Percentiles rank a stretch among this genome's conserved stretches.
These are phyloP conservation scores for Rhizopogon sp. DNA, from an alignment of 768 basidiomycete species.

Conservation along the genomic window DNA sequence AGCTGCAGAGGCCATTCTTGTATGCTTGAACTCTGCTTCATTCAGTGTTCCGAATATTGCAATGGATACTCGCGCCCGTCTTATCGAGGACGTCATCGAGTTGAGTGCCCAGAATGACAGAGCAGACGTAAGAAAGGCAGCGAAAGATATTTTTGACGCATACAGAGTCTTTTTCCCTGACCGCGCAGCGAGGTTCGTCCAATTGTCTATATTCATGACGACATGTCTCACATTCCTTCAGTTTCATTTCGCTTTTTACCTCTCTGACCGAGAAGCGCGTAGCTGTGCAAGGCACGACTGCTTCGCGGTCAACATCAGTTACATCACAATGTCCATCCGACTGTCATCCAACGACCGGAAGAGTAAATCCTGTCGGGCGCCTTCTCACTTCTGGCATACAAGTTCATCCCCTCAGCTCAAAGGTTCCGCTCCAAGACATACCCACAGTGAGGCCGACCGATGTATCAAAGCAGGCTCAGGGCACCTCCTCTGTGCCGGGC, in stretches of 20 bases:
- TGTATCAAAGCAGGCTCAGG: not conserved
- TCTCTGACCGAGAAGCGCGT: conserved; percentile 77
- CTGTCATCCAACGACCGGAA: not conserved
- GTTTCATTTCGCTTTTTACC: conserved; percentile 69
- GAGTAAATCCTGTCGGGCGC: too few relatives aligned
- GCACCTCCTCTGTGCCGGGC: not conserved
- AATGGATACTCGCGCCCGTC: conserved; percentile 55
- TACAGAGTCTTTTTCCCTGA: conserved; percentile 67
- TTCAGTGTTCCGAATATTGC: conserved; percentile 79
- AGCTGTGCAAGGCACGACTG: conserved; percentile 33
- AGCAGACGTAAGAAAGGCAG: conserved; percentile 67
- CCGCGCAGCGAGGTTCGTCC: conserved; percentile 58
- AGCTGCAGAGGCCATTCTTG: conserved; percentile 60
- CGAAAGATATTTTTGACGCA: conserved; percentile 67
- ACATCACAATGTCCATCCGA: not conserved
- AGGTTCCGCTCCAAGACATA: not conserved
- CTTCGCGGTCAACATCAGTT: not conserved
- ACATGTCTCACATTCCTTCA: conserved; percentile 23
- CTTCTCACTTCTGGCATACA: not conserved
- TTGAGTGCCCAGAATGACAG: conserved; percentile 65
- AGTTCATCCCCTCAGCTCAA: not conserved
- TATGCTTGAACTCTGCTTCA: conserved; percentile 51
- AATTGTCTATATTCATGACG: not conserved
- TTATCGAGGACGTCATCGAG: conserved; percentile 69
- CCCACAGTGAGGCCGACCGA: not conserved